phyloP scores from a whole-genome alignment of 2,329 filamentous ascomycete genomes.

The Colletotrichum sp. region DNA sequence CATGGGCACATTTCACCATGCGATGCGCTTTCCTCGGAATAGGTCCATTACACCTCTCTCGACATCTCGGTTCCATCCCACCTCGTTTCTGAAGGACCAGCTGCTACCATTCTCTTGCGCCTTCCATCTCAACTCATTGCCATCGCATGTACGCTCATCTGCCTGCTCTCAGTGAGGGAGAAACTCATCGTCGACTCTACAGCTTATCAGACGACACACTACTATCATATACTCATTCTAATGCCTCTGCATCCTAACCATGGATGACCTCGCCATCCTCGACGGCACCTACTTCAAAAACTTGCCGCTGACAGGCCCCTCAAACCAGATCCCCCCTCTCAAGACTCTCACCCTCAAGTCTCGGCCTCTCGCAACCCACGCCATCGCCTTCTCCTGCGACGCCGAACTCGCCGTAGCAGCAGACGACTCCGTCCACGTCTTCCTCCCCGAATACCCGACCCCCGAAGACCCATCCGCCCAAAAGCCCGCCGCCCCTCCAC shows the following conservation, averaged over 20 bases:
- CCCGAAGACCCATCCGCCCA: constrained; percentile 8
- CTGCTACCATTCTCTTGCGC: background rate
- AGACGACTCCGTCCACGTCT: constrained; percentile 60
- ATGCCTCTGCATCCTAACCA: background rate
- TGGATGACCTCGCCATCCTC: background rate
- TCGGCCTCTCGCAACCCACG: constrained; percentile 48
- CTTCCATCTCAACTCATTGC: background rate
- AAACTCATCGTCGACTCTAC: background rate
- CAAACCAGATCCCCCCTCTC: constrained; percentile 48
- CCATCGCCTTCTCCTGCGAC: constrained; percentile 60
- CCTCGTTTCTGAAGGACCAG: background rate
- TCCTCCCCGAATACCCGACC: constrained; percentile 49
- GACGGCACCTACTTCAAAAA: too few relatives aligned
- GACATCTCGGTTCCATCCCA: background rate
- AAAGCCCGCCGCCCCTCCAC: constrained; percentile 12
- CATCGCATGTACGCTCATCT: background rate
- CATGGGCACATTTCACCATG: background rate
- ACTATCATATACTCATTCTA: background rate
- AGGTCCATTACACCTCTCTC: too few relatives aligned
- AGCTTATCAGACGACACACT: background rate
- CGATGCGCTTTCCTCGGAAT: background rate
- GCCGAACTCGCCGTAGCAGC: constrained; percentile 61
- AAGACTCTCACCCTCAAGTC: constrained; percentile 49
- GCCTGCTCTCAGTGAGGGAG: background rate
- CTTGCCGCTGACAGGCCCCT: background rate